Conservation (phyloP, 1,284 basidiomycete species). For the Leccinum huronense region DNA sequence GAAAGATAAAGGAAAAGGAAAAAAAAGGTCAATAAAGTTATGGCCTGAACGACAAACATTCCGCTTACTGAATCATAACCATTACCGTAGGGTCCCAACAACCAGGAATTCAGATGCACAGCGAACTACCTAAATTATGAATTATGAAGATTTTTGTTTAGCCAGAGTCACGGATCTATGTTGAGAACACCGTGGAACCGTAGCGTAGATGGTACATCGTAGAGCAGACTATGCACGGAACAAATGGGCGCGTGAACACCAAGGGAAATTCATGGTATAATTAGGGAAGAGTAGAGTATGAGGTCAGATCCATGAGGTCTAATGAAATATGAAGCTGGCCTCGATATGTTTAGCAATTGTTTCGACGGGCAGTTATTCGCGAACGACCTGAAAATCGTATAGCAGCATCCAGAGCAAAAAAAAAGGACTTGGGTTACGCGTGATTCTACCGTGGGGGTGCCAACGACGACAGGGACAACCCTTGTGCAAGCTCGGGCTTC, state of each 20-base stretch:
- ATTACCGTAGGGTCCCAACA: slow-evolving; percentile 7
- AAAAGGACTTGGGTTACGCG: slow-evolving; percentile 3
- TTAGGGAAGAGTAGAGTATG: slow-evolving; percentile 31
- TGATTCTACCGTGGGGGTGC: slow-evolving; percentile 45
- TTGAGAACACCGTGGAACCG: slow-evolving; percentile 20
- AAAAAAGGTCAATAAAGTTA: slow-evolving; percentile 21
- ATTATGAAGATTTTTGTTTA: slow-evolving; percentile 18
- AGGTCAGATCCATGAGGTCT: slow-evolving; percentile 26
- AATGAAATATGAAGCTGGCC: slow-evolving; percentile 21
- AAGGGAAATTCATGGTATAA: slow-evolving; percentile 30
- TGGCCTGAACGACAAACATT: slow-evolving; percentile 11
- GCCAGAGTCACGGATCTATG: slow-evolving; percentile 31
- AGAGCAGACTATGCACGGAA: slow-evolving; percentile 31
- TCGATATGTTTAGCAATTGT: slow-evolving; percentile 15
- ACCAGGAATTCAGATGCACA: slow-evolving; percentile 23
- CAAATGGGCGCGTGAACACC: slow-evolving; percentile 16
- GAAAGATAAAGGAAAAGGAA: neutral
- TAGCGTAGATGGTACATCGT: slow-evolving; percentile 33
- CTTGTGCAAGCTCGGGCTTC: slow-evolving; percentile 78
- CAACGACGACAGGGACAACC: slow-evolving; percentile 63
- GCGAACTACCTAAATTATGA: slow-evolving; percentile 31
- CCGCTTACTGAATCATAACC: slow-evolving; percentile 26
- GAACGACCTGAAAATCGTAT: slow-evolving; percentile 15
- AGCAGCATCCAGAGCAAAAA: slow-evolving; percentile 12
- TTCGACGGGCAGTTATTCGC: slow-evolving; percentile 15